Evolutionary conservation across 805 yeast genomes (phyloP).

Genomic region (Monosporozyma servazzii): DNA sequence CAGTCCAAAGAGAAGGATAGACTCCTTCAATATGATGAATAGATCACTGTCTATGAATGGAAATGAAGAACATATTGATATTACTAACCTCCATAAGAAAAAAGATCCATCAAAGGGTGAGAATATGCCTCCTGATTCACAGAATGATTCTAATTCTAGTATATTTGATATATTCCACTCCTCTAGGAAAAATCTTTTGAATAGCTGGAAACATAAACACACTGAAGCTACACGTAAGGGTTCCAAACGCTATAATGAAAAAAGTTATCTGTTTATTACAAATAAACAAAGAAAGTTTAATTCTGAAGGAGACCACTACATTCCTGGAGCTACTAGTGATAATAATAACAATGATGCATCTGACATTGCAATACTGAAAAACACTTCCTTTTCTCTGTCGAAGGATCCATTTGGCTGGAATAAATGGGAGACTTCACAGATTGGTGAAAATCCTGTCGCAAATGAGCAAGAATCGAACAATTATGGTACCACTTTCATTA

Average conservation of each 20-base stretch:
- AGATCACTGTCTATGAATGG: not conserved
- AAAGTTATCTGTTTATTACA: not conserved
- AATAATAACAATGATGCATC: not conserved
- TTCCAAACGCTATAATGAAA: not conserved
- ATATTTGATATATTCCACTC: not conserved
- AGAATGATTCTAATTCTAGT: not conserved
- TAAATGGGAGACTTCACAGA: conserved; percentile 23
- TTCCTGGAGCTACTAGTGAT: not conserved
- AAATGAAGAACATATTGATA: not conserved
- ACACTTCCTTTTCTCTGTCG: conserved; percentile 4
- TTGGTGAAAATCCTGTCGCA: conserved; percentile 9
- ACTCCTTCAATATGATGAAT: conserved; percentile 1
- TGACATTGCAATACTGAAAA: not conserved
- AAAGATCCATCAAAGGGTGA: not conserved
- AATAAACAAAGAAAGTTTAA: conserved; percentile 3
- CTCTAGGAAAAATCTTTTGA: not conserved
- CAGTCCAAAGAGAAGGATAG: conserved; percentile 16
- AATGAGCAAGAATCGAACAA: not conserved
- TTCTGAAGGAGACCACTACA: not conserved
- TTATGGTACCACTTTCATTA: conserved; percentile 33
- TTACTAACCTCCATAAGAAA: not conserved
- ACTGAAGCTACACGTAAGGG: not conserved
- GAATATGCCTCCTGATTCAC: not conserved
- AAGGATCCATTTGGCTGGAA: conserved; percentile 28
- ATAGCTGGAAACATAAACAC: not conserved